Base-by-base conservation (phyloP, 805 yeast genomes). In the Jamesozyma spencerorum region DNA sequence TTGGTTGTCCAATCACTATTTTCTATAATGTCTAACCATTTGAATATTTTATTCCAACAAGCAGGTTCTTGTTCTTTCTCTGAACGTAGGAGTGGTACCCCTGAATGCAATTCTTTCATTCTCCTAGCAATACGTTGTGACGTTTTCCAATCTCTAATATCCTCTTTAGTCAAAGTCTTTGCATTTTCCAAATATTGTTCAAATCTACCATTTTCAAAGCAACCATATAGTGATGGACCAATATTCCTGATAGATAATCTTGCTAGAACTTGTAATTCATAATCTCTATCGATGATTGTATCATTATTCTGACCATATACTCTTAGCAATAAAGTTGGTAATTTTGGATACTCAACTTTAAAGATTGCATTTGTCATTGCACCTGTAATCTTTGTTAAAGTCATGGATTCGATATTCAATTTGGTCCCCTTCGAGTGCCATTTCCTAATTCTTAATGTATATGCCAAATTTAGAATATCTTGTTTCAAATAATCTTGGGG, bases 321-420 rank as follows among this genome's bases (percentile, higher is more conserved):
- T 49, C 98, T 67, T 46, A 92, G 65, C 33, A 92, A 64, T 28
- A 92, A 64, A 10, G 77, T 64, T 18, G 82, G 88, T 49, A 70
- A 76, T 51, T 54, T 44, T 0, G 77, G 77, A 40, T 83, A 79
- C 51, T 74, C 80, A 3, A 92, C 74, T 53, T 78, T 78, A 60
- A 82, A 92, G 40, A 90, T 83, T 27, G 88, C 81, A 60, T 92
- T 92, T 17, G 97, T 92, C 58, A 92, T 71, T 0, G 98, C 98
- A 17, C 98, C 97, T 29, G 85, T 75, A 37, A 92, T 85, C 48
- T 95, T 72, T 31, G 64, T 68, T 17, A 88, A 60, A 18, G 62
- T 67, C 31, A 90, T 60, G 30, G 66, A 61, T 17, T 65, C 66
- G 15, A 72, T 59, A 7, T 66, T 47, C 15, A 70, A 39, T 48